These are phyloP conservation scores for Globisporangium spinosum DNA, from an alignment of 352 stramenopile species.

Conservation along the genomic window DNA sequence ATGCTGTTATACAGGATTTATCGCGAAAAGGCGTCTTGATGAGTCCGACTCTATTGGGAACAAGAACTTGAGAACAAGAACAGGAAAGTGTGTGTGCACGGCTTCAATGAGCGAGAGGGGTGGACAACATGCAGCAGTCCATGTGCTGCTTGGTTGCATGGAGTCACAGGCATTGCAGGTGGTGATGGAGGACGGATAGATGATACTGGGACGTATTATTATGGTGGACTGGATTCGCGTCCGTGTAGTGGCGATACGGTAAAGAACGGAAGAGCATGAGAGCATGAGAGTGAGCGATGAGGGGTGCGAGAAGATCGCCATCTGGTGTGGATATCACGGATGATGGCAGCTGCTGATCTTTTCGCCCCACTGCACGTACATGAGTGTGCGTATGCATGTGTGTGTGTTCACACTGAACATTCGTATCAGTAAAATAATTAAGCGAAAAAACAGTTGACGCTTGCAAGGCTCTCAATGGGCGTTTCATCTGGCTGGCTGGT, in stretches of 20 bases:
- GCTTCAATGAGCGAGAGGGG: neutral
- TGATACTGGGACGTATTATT: neutral
- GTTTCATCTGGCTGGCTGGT: slow-evolving; percentile 2
- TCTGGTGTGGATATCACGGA: neutral
- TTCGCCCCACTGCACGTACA: neutral
- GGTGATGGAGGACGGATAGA: neutral
- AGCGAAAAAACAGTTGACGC: neutral
- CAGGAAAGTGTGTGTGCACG: neutral
- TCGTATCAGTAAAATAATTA: neutral
- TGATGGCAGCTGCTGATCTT: slow-evolving; percentile 4
- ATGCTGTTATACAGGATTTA: neutral
- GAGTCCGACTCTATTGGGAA: neutral
- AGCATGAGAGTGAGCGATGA: neutral
- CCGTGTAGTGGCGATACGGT: neutral
- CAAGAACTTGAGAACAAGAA: neutral
- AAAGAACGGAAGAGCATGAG: neutral
- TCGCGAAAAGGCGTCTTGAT: neutral
- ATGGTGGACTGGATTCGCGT: neutral
- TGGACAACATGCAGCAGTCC: neutral
- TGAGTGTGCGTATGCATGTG: too few species aligned
- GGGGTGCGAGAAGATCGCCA: neutral
- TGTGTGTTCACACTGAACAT: neutral
- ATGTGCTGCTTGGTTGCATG: neutral
- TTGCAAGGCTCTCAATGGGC: neutral
- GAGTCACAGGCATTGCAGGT: neutral